Base-by-base conservation (phyloP, 2,329 filamentous ascomycete genomes). In the Pseudocercospora fijiensis region DNA sequence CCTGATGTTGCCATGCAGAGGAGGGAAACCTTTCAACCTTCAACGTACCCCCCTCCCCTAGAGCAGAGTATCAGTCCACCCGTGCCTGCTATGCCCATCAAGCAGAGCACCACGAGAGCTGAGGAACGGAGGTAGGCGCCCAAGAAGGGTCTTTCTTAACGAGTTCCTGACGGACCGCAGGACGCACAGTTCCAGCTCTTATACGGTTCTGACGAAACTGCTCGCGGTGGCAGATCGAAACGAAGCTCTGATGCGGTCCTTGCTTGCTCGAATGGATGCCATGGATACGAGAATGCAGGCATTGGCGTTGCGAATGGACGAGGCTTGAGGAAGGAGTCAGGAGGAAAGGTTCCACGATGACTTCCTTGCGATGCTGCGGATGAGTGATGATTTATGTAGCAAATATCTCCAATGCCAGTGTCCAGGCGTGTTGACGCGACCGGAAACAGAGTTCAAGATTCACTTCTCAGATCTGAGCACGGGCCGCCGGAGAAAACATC, bases 261-360 rank as follows among this genome's bases (percentile, higher is more conserved):
- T 64, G 8, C 26, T 64, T 45, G 58, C 62, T 33, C 62, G 62
- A 20, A 60, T 64, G 51, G 62, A 64, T n/a, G 62, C 57, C 20
- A 64, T 64, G 30, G 62, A 64, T 22, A 33, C 43, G 37, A 51
- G 62, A 16, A 53, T 53, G 49, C 24, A 26, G 22, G 49, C 49
- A 18, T 53, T 53, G 49, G 49, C 49, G 9, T 24, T 18, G 18
- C 45, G 45, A 3, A 49, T 49, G 20, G 45, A 49, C 45, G 45
- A 49, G 13, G 20, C 45, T 13, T 49, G 45, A 49, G 16, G 37
- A n/a, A 5, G 4, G 16, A 8, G n/a, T n/a, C n/a, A n/a, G n/a
- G n/a, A n/a, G n/a, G n/a, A n/a, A n/a, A n/a, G n/a, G n/a, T n/a
- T n/a, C n/a, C n/a, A n/a, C n/a, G n/a, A n/a, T n/a, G n/a, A n/a